A percentile compares a stretch with the other conserved stretches of the same genome.
Evolutionary conservation across 2,329 filamentous ascomycete species (phyloP).

Genomic region (Colletotrichum sp.): DNA sequence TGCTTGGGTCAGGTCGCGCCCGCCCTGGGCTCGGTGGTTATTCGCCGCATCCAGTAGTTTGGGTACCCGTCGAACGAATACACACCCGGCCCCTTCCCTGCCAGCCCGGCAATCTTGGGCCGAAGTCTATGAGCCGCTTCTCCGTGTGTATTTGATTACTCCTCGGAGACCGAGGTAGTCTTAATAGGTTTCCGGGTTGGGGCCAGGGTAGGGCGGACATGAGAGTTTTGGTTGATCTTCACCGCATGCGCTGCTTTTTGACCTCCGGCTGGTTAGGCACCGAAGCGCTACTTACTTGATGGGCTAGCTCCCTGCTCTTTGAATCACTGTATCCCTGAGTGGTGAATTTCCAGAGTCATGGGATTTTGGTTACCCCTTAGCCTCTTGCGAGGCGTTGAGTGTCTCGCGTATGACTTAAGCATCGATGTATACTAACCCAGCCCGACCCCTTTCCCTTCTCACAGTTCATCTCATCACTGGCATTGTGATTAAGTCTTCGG

Average conservation of each 20-base stretch:
- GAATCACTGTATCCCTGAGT: neutral
- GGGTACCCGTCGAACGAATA: neutral
- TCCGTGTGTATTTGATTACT: neutral
- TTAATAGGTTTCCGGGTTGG: neutral
- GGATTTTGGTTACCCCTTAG: neutral
- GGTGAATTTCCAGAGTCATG: neutral
- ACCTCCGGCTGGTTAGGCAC: neutral
- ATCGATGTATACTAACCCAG: neutral
- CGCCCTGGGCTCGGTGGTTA: neutral
- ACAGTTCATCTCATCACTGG: neutral
- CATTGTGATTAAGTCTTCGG: neutral
- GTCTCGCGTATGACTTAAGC: neutral
- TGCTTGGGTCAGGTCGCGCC: neutral
- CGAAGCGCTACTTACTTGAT: neutral
- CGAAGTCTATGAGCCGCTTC: neutral
- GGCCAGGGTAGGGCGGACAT: neutral
- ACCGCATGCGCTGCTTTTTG: neutral
- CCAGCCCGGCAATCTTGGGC: neutral
- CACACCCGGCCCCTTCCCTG: neutral
- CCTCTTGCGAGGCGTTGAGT: neutral
- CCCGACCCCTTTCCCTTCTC: neutral
- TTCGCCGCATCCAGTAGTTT: neutral
- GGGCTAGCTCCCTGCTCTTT: neutral
- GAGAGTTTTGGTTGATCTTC: neutral
- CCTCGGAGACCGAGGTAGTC: neutral